phyloP scores from a whole-genome alignment of 2,329 filamentous ascomycete genomes.

The Cladophialophora immunda region DNA sequence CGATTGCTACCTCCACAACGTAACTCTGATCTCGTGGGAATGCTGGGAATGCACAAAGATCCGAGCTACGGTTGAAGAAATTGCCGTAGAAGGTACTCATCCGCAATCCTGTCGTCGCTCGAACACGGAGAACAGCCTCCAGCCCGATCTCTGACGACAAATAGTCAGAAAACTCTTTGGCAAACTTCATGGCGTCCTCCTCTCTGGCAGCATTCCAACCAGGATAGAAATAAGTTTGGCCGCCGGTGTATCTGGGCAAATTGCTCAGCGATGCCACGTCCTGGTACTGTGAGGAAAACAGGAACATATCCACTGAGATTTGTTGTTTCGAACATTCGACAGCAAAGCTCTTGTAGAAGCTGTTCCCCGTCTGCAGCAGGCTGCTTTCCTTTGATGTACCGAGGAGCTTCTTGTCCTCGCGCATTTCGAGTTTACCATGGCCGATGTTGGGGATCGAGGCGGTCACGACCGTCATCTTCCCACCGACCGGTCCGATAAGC shows the following conservation, averaged over 20 bases:
- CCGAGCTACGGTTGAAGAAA: conserved; percentile 98
- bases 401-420: conserved; percentile 94
- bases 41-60: conserved; percentile 96
- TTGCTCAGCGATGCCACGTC: conserved; percentile 97
- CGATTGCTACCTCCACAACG: conserved; percentile 97
- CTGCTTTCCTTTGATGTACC: conserved; percentile 91
- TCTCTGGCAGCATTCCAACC: conserved; percentile 94
- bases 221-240: conserved; percentile 98
- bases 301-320: conserved; percentile 97
- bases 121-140: conserved; percentile 93
- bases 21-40: conserved; percentile 98
- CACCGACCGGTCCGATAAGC: conserved; percentile 90
- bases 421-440: conserved; percentile 86
- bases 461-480: conserved; percentile 91
- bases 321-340: conserved; percentile 99
- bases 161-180: conserved; percentile 94
- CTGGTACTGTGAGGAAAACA: conserved; percentile 95
- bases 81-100: conserved; percentile 99
- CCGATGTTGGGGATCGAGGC: conserved; percentile 91
- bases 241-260: conserved; percentile 92
- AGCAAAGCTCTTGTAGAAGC: conserved; percentile 98
- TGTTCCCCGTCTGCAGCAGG: conserved; percentile 89
- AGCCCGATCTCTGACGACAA: conserved; percentile 95
- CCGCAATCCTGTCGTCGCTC: conserved; percentile 90
- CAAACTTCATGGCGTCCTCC: conserved; percentile 98